phyloP scores from a whole-genome alignment of 2,329 filamentous ascomycete genomes.

The Ophiostoma montium region DNA sequence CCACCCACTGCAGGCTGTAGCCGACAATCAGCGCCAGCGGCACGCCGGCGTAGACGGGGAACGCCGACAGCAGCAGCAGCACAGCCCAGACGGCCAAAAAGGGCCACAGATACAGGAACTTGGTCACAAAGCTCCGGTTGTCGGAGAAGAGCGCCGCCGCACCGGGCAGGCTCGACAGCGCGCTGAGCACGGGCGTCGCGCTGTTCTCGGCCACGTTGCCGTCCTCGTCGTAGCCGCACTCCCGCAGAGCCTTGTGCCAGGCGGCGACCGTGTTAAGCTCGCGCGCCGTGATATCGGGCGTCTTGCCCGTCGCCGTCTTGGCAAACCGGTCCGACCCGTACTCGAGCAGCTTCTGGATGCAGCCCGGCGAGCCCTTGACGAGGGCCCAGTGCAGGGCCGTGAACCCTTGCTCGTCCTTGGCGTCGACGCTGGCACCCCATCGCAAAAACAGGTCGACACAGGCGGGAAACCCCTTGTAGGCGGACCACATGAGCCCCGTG shows the following conservation, averaged over 20 bases:
- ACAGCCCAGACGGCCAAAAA: conserved; percentile 60
- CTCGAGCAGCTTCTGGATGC: conserved; percentile 87
- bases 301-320: conserved; percentile 80
- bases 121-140: conserved; percentile 61
- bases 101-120: conserved; percentile 83
- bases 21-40: conserved; percentile 53
- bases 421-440: conserved; percentile 91
- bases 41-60: conserved; percentile 63
- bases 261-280: conserved; percentile 78
- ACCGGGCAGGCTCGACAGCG: conserved; percentile 37
- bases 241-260: conserved; percentile 20
- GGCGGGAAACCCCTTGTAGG: conserved; percentile 88
- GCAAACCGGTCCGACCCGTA: conserved; percentile 91
- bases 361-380: conserved; percentile 80
- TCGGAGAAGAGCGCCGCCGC: conserved; percentile 57
- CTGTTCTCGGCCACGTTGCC: conserved; percentile 42
- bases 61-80: conserved; percentile 56
- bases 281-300: conserved; percentile 67
- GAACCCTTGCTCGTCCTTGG: conserved; percentile 81
- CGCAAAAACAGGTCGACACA: conserved; percentile 85
- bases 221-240: conserved; percentile 35
- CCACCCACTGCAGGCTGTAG: conserved; percentile 62
- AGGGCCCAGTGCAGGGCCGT: conserved; percentile 93
- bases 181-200: conserved; percentile 31
- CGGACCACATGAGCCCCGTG: conserved; percentile 95